These are phyloP conservation scores for Leccinellum rugosiceps DNA, from an alignment of 768 basidiomycete genomes.

Conservation along the genomic window DNA sequence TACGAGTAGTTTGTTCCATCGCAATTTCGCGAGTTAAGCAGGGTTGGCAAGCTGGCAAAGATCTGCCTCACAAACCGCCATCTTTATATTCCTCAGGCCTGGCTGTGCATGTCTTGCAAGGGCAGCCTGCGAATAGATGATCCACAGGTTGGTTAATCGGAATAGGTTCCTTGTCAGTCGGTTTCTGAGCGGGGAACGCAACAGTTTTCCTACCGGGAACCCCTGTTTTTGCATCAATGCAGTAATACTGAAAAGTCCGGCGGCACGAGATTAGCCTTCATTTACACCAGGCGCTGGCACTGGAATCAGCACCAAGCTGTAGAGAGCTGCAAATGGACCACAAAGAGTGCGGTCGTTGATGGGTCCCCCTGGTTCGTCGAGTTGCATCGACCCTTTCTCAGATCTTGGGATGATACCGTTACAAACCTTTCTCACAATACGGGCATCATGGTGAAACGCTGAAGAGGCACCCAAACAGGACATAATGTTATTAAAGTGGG, in stretches of 20 bases:
- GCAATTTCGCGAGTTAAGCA: background rate
- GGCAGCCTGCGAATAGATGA: background rate
- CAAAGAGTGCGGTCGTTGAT: too few relatives aligned
- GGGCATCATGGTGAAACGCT: background rate
- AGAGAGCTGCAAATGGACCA: background rate
- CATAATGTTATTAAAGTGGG: too few relatives aligned
- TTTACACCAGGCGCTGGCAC: constrained; percentile 4
- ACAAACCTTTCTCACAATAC: background rate
- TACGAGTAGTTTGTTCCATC: constrained; percentile 12
- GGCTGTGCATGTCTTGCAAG: constrained; percentile 14
- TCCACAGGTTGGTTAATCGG: constrained; percentile 25
- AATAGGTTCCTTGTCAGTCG: constrained; percentile 2
- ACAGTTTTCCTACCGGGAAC: background rate
- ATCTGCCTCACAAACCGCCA: background rate
- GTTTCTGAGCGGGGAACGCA: background rate
- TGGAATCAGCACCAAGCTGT: constrained; percentile 26
- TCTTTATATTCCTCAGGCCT: constrained; percentile 17
- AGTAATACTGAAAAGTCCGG: background rate
- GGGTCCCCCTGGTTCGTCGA: background rate
- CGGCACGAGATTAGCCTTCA: background rate
- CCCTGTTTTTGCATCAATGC: background rate
- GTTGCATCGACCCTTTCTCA: background rate
- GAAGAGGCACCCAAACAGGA: too few relatives aligned
- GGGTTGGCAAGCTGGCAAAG: background rate
- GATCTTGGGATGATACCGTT: background rate